phyloP scores from a whole-genome alignment of 305 asterid genomes.

The Fraxinus platypoda region DNA sequence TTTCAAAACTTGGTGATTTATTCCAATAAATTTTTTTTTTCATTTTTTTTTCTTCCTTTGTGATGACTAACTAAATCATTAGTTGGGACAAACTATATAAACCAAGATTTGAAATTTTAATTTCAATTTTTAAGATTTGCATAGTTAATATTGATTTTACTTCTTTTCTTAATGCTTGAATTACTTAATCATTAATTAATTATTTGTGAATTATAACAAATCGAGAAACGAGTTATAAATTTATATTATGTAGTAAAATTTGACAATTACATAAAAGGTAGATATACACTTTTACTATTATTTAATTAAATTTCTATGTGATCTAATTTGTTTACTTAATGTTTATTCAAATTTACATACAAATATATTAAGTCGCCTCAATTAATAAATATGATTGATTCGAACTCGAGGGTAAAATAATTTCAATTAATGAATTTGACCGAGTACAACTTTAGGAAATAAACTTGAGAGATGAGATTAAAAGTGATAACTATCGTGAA shows the following conservation, averaged over 20 bases:
- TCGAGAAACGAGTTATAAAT: too few species aligned
- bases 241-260: too few species aligned
- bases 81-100: background rate
- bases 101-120: background rate
- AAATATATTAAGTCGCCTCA: background rate
- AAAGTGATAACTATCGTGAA: background rate
- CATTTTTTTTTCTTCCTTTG: background rate
- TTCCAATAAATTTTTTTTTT: too few species aligned
- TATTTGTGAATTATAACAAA: background rate
- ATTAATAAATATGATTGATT: background rate
- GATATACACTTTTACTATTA: background rate
- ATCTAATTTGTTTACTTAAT: background rate
- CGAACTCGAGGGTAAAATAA: too few species aligned
- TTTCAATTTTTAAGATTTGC: background rate
- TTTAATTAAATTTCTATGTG: too few species aligned
- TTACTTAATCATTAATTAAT: background rate
- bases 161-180: background rate
- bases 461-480: background rate
- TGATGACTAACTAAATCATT: background rate
- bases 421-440: background rate
- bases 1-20: too few species aligned
- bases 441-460: background rate
- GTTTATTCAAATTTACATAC: background rate
- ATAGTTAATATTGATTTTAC: background rate
- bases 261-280: background rate